These are phyloP conservation scores for Gamarada debralockiae DNA, from an alignment of 495 filamentous ascomycete species.

Conservation along the genomic window DNA sequence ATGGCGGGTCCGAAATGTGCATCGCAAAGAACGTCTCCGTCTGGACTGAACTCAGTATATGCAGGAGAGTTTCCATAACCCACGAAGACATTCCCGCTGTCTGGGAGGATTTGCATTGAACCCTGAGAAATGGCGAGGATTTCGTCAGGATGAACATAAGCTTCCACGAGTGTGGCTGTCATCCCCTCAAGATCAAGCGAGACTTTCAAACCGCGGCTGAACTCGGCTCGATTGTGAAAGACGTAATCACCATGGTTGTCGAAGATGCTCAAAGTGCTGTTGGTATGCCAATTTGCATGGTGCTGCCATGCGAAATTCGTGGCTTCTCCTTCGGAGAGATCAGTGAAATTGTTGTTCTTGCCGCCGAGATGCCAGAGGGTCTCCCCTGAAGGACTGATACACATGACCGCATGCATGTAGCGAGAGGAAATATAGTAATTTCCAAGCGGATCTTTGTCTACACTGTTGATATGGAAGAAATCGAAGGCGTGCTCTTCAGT, in stretches of 20 bases:
- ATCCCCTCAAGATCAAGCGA: slow-evolving; percentile 36
- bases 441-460: slow-evolving; percentile 29
- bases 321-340: slow-evolving; percentile 36
- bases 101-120: slow-evolving; percentile 38
- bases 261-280: slow-evolving; percentile 29
- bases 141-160: slow-evolving; percentile 29
- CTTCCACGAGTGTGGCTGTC: slow-evolving; percentile 34
- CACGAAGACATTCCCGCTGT: slow-evolving; percentile 40
- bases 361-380: slow-evolving; percentile 43
- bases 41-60: slow-evolving; percentile 40
- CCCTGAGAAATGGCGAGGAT: slow-evolving; percentile 42
- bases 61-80: slow-evolving; percentile 45
- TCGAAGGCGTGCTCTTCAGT: slow-evolving; percentile 24
- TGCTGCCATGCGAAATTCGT: slow-evolving; percentile 52
- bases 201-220: slow-evolving; percentile 37
- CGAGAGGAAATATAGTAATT: slow-evolving; percentile 42
- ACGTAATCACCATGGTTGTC: slow-evolving; percentile 30
- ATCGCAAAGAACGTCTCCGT: slow-evolving; percentile 24
- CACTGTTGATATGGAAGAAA: slow-evolving; percentile 39
- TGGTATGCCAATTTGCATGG: slow-evolving; percentile 41
- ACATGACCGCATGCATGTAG: slow-evolving; percentile 32
- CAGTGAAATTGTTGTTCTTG: slow-evolving; percentile 39
- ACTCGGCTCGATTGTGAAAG: slow-evolving; percentile 6
- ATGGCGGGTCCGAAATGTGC: slow-evolving; percentile 22
- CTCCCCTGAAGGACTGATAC: slow-evolving; percentile 32